phyloP scores from a whole-genome alignment of 2,329 filamentous ascomycete genomes.

The Aspergillus uvarum region DNA sequence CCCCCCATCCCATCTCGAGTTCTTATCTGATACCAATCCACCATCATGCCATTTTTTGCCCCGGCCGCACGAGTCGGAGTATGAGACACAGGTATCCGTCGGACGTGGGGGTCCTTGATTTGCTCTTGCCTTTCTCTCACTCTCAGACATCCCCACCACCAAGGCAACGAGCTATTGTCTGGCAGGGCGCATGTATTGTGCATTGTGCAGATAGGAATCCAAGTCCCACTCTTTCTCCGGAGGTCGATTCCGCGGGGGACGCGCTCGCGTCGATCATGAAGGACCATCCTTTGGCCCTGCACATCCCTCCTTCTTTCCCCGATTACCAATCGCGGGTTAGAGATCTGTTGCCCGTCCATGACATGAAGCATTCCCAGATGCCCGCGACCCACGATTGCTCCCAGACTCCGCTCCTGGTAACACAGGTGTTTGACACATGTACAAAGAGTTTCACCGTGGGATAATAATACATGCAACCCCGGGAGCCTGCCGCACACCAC shows the following conservation, averaged over 20 bases:
- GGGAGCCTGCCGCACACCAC: background rate
- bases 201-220: background rate
- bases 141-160: background rate
- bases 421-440: background rate
- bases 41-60: background rate
- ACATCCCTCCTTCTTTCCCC: background rate
- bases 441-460: background rate
- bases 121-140: background rate
- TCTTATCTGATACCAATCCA: background rate
- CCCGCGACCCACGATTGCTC: background rate
- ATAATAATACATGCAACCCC: background rate
- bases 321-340: background rate
- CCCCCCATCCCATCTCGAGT: background rate
- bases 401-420: background rate
- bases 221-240: background rate
- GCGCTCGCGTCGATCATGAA: too few species aligned
- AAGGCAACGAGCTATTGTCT: background rate
- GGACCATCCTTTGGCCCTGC: background rate
- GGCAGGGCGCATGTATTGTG: background rate
- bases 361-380: background rate
- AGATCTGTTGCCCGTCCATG: background rate
- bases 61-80: background rate
- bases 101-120: background rate
- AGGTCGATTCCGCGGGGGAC: too few species aligned
- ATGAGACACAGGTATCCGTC: background rate